Evolutionary conservation across 805 yeast genomes (phyloP).

Genomic region (Lachancea meyersii): DNA sequence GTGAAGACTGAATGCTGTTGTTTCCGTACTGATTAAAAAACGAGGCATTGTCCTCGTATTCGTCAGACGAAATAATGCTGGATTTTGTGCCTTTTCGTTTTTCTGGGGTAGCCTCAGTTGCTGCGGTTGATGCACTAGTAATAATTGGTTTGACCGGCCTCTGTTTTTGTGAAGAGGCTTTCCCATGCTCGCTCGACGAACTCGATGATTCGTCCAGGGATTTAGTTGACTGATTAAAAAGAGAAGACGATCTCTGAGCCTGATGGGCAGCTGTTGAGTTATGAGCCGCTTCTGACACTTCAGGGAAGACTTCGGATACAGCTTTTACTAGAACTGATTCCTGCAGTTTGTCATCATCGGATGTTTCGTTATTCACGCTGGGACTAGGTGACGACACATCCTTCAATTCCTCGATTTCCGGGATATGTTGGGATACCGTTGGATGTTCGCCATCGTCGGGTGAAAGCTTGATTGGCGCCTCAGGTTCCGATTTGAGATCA

Average conservation of each 20-base stretch:
- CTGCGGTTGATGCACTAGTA: neutral
- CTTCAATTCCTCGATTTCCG: neutral
- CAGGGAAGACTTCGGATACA: too few species aligned
- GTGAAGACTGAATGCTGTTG: slow-evolving; percentile 6
- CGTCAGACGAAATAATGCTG: slow-evolving; percentile 3
- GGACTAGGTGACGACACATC: neutral
- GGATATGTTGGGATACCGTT: neutral
- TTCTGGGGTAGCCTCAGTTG: neutral
- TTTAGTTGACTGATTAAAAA: too few species aligned
- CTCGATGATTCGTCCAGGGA: too few species aligned
- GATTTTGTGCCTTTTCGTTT: neutral
- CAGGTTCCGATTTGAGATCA: neutral
- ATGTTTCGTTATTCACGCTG: too few species aligned
- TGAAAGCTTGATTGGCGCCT: neutral
- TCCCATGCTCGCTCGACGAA: too few species aligned
- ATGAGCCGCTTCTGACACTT: too few species aligned
- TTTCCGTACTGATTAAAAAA: slow-evolving; percentile 9
- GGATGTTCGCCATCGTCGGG: neutral
- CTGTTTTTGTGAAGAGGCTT: neutral
- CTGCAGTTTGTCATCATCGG: neutral
- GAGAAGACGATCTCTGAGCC: too few species aligned
- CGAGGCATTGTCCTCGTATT: slow-evolving; percentile 5
- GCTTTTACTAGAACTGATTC: too few species aligned
- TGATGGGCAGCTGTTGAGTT: too few species aligned
- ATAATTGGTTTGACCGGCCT: neutral